Evolutionary conservation across 495 filamentous ascomycete species (phyloP).

Genomic region (Daldinia decipiens): DNA sequence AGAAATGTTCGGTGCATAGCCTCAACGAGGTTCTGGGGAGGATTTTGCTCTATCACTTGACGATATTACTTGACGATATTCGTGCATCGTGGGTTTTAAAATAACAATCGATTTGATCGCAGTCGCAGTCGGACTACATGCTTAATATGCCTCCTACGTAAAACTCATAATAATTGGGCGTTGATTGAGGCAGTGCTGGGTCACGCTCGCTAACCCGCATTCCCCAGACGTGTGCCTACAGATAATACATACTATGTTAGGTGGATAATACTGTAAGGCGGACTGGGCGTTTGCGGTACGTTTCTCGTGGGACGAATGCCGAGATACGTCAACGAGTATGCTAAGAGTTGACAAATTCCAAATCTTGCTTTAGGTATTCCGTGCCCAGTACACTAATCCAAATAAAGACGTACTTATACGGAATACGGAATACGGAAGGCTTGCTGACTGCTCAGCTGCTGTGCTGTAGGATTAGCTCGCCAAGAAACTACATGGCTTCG

Average conservation of each 20-base stretch:
- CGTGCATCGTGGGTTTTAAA: background rate
- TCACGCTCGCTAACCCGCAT: slow-evolving; percentile 21
- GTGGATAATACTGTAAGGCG: too few species aligned
- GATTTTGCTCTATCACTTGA: background rate
- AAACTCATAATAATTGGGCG: background rate
- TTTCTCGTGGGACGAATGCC: too few species aligned
- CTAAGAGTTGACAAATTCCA: background rate
- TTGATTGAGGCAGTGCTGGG: slow-evolving; percentile 32
- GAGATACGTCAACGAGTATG: too few species aligned
- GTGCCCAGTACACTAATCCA: too few species aligned
- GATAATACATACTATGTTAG: too few species aligned
- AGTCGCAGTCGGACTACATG: background rate
- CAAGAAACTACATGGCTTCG: slow-evolving; percentile 20
- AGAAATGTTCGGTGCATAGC: slow-evolving; percentile 22
- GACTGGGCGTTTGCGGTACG: too few species aligned
- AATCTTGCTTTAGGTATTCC: background rate
- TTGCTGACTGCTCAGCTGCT: too few species aligned
- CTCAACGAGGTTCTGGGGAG: slow-evolving; percentile 1
- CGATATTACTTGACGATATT: slow-evolving; percentile 4
- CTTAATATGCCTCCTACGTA: background rate
- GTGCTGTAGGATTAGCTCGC: background rate
- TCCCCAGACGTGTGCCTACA: background rate
- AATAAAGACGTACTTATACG: background rate
- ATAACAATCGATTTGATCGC: background rate
- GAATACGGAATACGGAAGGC: background rate